Evolutionary conservation across 192 early-diverging fungal genomes (phyloP).

Genomic region (Backusella sp.): DNA sequence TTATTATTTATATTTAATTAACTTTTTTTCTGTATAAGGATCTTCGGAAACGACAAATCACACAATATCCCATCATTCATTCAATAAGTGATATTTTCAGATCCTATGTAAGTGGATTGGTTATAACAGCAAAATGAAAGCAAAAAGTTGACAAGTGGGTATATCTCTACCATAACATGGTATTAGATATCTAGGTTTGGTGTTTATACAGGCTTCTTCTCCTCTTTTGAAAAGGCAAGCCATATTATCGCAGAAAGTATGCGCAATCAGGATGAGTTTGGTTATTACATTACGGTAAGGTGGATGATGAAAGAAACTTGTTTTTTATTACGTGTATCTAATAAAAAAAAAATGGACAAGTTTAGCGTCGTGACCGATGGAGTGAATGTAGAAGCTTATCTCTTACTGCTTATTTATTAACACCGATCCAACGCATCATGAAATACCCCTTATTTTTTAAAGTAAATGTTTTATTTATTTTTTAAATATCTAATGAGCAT

Average conservation of each 20-base stretch:
- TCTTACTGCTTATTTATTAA: constrained; percentile 7
- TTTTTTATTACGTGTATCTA: too few relatives aligned
- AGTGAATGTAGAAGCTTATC: constrained; percentile 8
- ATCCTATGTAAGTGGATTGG: not conserved
- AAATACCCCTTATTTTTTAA: constrained; percentile 20
- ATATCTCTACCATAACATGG: too few relatives aligned
- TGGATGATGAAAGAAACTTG: too few relatives aligned
- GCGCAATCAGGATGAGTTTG: not conserved
- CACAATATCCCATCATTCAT: not conserved
- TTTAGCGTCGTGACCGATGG: constrained; percentile 14
- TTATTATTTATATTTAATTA: not conserved
- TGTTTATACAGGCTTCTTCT: constrained; percentile 6
- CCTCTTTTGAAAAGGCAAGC: constrained; percentile 12
- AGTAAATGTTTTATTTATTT: not conserved
- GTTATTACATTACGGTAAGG: constrained; percentile 11
- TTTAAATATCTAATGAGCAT: too few relatives aligned
- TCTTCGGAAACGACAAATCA: not conserved
- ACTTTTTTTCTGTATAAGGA: not conserved
- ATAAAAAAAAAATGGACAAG: not conserved
- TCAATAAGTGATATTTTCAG: constrained; percentile 10
- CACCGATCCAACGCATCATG: constrained; percentile 17
- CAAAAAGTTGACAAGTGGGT: too few relatives aligned
- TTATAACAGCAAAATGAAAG: not conserved
- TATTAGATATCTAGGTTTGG: not conserved
- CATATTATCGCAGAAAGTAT: constrained; percentile 9